A percentile compares a stretch with the other conserved stretches of the same genome.
These are phyloP conservation scores for Mortierella hygrophila DNA, from an alignment of 192 early-diverging fungal genomes.

Conservation along the genomic window DNA sequence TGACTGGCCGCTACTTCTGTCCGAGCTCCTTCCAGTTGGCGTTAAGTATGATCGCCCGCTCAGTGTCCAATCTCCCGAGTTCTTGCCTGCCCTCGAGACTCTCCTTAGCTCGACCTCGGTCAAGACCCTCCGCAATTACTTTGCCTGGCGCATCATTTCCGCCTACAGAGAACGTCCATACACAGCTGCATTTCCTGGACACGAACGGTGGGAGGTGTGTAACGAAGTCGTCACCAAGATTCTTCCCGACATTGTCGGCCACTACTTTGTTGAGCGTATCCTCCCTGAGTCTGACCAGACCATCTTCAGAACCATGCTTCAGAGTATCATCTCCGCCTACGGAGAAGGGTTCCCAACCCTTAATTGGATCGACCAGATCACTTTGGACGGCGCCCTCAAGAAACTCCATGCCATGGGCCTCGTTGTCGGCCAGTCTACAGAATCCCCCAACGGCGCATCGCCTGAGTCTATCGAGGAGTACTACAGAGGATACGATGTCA, in stretches of 20 bases:
- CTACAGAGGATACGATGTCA: conserved; percentile 46
- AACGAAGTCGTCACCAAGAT: conserved; percentile 31
- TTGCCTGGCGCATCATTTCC: conserved; percentile 59
- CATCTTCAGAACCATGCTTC: conserved; percentile 51
- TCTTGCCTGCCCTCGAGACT: conserved; percentile 30
- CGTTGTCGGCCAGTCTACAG: conserved; percentile 60
- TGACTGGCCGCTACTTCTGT: conserved; percentile 47
- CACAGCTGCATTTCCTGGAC: conserved; percentile 4
- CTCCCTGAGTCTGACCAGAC: conserved; percentile 48
- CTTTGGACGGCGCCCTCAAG: conserved; percentile 43
- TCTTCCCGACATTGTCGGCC: conserved; percentile 50
- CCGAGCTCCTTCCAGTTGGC: conserved; percentile 5
- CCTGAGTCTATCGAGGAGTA: conserved; percentile 58
- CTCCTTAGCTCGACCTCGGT: conserved; percentile 26
- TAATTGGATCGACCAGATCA: conserved; percentile 58
- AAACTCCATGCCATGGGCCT: conserved; percentile 53
- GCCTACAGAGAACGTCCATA: conserved; percentile 42
- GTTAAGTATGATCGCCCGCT: conserved; percentile 23
- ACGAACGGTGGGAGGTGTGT: conserved; percentile 30
- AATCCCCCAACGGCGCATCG: conserved; percentile 46
- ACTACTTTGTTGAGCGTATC: conserved; percentile 53
- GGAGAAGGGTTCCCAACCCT: conserved; percentile 42
- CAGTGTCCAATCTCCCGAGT: conserved; percentile 45
- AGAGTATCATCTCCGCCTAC: conserved; percentile 53
- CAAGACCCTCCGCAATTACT: conserved; percentile 56